Conservation (phyloP, 2,329 filamentous ascomycete species). For the Arthrobotrys sphaeroides region DNA sequence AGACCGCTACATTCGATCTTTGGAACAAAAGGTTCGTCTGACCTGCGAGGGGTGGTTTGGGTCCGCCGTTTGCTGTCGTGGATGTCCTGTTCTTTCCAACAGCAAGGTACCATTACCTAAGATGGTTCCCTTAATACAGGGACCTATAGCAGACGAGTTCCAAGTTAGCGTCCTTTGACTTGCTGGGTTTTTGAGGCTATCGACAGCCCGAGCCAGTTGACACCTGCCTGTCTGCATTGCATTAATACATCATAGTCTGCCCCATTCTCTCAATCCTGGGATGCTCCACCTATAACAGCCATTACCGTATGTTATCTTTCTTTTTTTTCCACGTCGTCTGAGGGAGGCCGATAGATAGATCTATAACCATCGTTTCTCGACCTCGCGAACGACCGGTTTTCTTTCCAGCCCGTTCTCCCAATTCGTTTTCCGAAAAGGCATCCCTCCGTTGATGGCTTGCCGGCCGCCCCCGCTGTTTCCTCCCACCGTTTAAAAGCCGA, state of each 20-base stretch:
- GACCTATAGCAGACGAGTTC: slow-evolving; percentile 45
- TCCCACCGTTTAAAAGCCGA: slow-evolving; percentile 9
- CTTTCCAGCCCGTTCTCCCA: slow-evolving; percentile 8
- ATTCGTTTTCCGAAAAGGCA: background rate
- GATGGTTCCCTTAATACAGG: slow-evolving; percentile 34
- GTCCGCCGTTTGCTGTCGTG: slow-evolving; percentile 11
- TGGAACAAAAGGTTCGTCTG: slow-evolving; percentile 12
- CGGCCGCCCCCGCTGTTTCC: slow-evolving; percentile 17
- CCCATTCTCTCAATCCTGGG: slow-evolving; percentile 16
- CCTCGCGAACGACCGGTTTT: slow-evolving; percentile 14
- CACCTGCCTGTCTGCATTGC: slow-evolving; percentile 34
- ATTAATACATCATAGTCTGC: slow-evolving; percentile 12
- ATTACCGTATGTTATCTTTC: background rate
- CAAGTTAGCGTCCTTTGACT: slow-evolving; percentile 2
- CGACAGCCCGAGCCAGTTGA: slow-evolving; percentile 30
- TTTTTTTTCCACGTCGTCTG: slow-evolving; percentile 19
- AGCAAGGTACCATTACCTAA: slow-evolving; percentile 29
- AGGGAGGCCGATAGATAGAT: slow-evolving; percentile 26
- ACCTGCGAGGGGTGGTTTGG: background rate
- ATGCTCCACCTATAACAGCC: slow-evolving; percentile 21
- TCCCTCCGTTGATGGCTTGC: slow-evolving; percentile 5
- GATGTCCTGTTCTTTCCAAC: slow-evolving; percentile 26
- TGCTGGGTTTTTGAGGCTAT: slow-evolving; percentile 2
- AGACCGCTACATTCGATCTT: background rate
- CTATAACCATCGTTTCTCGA: slow-evolving; percentile 28